Evolutionary conservation across 441 rosid species (phyloP), one percentile per base, ranked within the genome.

Genomic region (Hura crepitans): DNA sequence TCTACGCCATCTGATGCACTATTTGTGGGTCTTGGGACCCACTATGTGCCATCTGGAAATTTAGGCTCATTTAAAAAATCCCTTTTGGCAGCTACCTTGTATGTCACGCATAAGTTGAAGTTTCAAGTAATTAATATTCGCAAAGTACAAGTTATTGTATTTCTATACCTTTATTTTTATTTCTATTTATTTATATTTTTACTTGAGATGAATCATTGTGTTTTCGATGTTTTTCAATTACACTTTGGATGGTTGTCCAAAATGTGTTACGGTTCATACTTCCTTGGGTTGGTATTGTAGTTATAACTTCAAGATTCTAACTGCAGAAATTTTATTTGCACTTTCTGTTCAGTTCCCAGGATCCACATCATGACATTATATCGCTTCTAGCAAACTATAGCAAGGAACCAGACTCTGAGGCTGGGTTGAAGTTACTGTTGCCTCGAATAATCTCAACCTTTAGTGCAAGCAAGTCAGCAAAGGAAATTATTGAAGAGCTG

Each of bases 1-100:
- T 90, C 96, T 10, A 84, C 93, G 0, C 97, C 97, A 65, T 83
- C 97, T 43, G 96, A 92, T 75, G 97, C 97, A 5, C 72, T 94
- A 65, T 90, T 79, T 78, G 81, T 78, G 22, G 97, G 99, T 75
- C 85, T 90, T 61, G 97, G 97, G 68, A 87, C 97, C 1, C 97
- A 90, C 74, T 92, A 85, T 72, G 94, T 94, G 72, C 87, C 86
- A 78, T 92, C 97, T 65, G 87, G 78, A 74, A 84, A 81, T 77
- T 74, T 94, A 66, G 75, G 74, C 54, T 81, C 88, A 18, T 76
- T 94, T 65, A 94, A 86, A 78, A 89, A 90, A 75, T 86, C 82
- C 71, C 81, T 94, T 70, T 79, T 94, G 71, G 77, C 85, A 6
- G 64, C 75, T 81, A 61, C 81, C 82, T 62, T 92, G 99, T 94